Evolutionary conservation across 805 yeast genomes (phyloP).

Genomic region (Metschnikowia vanudenii): DNA sequence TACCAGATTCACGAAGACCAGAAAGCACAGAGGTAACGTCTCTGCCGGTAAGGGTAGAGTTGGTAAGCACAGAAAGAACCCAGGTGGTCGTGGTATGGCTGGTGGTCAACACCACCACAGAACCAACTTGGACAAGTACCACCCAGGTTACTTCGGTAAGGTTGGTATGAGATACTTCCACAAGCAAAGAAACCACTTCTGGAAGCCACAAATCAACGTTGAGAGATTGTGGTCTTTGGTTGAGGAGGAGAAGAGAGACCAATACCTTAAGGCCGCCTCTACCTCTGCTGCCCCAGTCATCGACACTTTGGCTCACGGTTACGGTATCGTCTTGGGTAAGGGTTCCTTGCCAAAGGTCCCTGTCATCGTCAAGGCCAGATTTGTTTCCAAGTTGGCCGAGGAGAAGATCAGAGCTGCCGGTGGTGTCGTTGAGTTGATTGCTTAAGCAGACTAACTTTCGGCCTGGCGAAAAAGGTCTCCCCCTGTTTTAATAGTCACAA

Average conservation of each 20-base stretch:
- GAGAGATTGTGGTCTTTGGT: slow-evolving; percentile 98
- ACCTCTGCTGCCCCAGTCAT: slow-evolving; percentile 96
- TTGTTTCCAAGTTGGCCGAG: slow-evolving; percentile 98
- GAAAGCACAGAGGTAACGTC: slow-evolving; percentile 99
- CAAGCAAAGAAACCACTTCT: slow-evolving; percentile 89
- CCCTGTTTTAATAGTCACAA: slow-evolving; percentile 22
- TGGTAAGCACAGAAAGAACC: slow-evolving; percentile 99
- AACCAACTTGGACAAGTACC: slow-evolving; percentile 99
- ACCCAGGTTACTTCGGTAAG: slow-evolving; percentile 99
- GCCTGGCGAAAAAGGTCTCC: slow-evolving; percentile 1
- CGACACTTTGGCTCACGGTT: slow-evolving; percentile 98
- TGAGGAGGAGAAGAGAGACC: slow-evolving; percentile 91
- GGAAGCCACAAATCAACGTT: slow-evolving; percentile 97
- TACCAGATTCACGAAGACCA: slow-evolving; percentile 98
- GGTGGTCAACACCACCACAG: slow-evolving; percentile 99
- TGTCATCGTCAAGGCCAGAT: slow-evolving; percentile 99
- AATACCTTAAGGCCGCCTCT: slow-evolving; percentile 80
- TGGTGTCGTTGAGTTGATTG: slow-evolving; percentile 99
- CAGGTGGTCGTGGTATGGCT: slow-evolving; percentile 99
- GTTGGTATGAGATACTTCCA: slow-evolving; percentile 99
- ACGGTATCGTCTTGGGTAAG: slow-evolving; percentile 99
- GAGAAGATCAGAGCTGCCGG: slow-evolving; percentile 99
- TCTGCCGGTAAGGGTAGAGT: slow-evolving; percentile 99
- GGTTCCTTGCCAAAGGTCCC: slow-evolving; percentile 98
- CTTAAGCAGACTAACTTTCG: slow-evolving; percentile 50